Conservation (phyloP, 768 basidiomycete species). For the Mycena galopus region DNA sequence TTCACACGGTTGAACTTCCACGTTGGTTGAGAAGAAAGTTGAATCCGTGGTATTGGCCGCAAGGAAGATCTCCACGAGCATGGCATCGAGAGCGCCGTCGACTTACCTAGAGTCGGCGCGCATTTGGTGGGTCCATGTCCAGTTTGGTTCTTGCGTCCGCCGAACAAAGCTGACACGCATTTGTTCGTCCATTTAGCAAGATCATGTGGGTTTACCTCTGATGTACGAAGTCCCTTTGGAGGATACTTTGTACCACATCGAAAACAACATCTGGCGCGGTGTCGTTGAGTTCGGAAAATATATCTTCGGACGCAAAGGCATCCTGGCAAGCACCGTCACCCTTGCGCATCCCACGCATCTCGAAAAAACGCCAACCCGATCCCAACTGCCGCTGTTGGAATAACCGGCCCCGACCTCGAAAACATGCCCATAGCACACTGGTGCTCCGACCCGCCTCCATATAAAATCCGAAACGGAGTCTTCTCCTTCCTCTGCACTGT, state of each 20-base stretch:
- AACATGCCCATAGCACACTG: conserved; percentile 38
- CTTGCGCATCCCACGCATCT: conserved; percentile 43
- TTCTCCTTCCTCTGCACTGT: conserved; percentile 32
- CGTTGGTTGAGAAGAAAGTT: no score
- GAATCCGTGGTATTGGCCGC: conserved; percentile 56
- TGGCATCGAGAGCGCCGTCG: conserved; percentile 40
- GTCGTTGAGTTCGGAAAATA: conserved; percentile 42
- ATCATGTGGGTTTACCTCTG: conserved; percentile 45
- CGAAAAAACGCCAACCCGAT: conserved; percentile 27
- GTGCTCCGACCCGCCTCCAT: conserved; percentile 34
- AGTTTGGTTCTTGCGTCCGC: not conserved
- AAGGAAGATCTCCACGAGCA: conserved; percentile 45
- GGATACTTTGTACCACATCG: conserved; percentile 43
- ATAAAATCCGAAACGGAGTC: conserved; percentile 29
- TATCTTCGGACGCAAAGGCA: conserved; percentile 42
- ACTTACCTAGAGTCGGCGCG: conserved; percentile 48
- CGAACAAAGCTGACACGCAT: no score
- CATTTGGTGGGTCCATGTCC: conserved; percentile 38
- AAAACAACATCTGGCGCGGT: conserved; percentile 36
- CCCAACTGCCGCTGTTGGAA: not conserved
- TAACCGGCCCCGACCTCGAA: conserved; percentile 47
- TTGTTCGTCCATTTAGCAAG: conserved; percentile 46
- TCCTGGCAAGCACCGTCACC: conserved; percentile 40
- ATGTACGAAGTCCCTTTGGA: conserved; percentile 44
- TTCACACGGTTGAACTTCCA: no score